Conservation (phyloP, 805 yeast species). For the Tetrapisispora phaffii region DNA sequence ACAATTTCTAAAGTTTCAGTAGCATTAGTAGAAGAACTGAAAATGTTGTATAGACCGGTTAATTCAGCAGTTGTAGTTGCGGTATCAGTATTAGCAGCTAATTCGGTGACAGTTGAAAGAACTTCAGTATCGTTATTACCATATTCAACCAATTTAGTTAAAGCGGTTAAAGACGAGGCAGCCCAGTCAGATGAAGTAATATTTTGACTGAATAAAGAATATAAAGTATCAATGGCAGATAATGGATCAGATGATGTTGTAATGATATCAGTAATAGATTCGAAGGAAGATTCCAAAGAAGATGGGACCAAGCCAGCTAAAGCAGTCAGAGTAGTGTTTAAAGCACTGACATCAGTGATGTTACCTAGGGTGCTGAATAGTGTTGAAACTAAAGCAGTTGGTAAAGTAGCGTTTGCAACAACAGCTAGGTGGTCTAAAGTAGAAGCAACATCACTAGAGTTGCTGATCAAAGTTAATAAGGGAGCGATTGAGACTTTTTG, state of each 20-base stretch:
- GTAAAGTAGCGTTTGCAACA: constrained; percentile 16
- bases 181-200: constrained; percentile 18
- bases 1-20: constrained; percentile 12
- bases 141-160: constrained; percentile 11
- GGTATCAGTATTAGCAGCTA: constrained; percentile 14
- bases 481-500: constrained; percentile 20
- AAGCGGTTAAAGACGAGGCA: constrained; percentile 13
- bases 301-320: constrained; percentile 10
- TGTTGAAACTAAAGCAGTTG: constrained; percentile 10
- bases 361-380: constrained; percentile 12
- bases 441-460: constrained; percentile 16
- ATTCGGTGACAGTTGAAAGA: constrained; percentile 12
- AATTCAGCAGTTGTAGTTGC: constrained; percentile 20
- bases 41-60: constrained; percentile 14
- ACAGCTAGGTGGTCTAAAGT: constrained; percentile 15
- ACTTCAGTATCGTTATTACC: constrained; percentile 15
- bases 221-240: constrained; percentile 12
- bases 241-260: constrained; percentile 11
- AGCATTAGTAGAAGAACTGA: constrained; percentile 16
- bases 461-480: constrained; percentile 16
- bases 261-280: constrained; percentile 15
- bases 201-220: constrained; percentile 13
- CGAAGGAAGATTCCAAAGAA: constrained; percentile 8
- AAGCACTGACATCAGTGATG: constrained; percentile 3
- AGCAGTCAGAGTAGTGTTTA: constrained; percentile 9